These are phyloP conservation scores for Macrolepiota dolichaula DNA, from an alignment of 768 basidiomycete species.

Conservation along the genomic window DNA sequence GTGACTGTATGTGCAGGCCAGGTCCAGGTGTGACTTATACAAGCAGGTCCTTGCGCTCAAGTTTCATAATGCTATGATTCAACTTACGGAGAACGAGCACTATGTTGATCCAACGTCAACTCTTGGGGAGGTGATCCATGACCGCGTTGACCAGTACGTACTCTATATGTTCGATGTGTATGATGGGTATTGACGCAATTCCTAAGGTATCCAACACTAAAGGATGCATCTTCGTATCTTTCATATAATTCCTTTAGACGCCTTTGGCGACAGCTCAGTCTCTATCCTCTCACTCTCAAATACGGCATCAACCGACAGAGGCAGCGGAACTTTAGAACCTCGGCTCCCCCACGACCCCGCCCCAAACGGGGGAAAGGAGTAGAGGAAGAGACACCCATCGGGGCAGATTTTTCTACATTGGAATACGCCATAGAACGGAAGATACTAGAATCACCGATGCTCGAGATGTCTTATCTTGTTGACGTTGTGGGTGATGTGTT, in stretches of 20 bases:
- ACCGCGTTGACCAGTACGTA: conserved; percentile 47
- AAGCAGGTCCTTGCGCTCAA: conserved; percentile 74
- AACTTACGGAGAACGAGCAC: conserved; percentile 71
- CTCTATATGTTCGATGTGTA: background rate
- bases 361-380: conserved; percentile 29
- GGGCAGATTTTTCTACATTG: conserved; percentile 48
- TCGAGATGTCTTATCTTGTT: conserved; percentile 85
- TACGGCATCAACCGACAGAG: conserved; percentile 31
- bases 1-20: conserved; percentile 47
- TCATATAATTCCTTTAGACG: conserved; percentile 34
- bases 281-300: conserved; percentile 26
- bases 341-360: conserved; percentile 8
- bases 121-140: conserved; percentile 61
- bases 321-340: conserved; percentile 22
- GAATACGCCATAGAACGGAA: conserved; percentile 91
- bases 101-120: conserved; percentile 65
- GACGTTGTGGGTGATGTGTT: conserved; percentile 84
- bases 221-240: conserved; percentile 29
- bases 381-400: conserved; percentile 50
- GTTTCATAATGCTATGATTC: conserved; percentile 62
- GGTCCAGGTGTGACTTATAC: conserved; percentile 78
- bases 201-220: conserved; percentile 27
- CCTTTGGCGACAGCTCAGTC: conserved; percentile 15
- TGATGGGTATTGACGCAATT: background rate
- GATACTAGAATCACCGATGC: conserved; percentile 68